Base-by-base conservation (phyloP, 805 yeast genomes). In the Metschnikowia cubensis region DNA sequence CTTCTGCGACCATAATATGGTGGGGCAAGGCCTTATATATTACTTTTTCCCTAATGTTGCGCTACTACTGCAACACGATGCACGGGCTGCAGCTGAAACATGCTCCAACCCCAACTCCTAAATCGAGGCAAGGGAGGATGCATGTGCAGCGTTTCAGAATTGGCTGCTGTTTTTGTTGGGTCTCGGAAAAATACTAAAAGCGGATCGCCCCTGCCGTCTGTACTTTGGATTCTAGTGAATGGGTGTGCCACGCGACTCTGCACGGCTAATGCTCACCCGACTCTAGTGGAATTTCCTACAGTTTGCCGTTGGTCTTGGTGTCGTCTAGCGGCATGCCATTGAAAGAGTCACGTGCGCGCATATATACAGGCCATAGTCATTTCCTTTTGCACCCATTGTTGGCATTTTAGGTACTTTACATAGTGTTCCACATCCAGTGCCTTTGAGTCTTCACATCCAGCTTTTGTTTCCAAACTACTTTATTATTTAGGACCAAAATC, bases 331-430 rank as follows among this genome's bases (percentile, higher is more conserved):
- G 21, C 39, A 18, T 17, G 13, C 14, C 39, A 36, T 14, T 7
- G 15, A 2, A 33, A 6, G 18, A 3, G 8, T 22, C 41, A 38
- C 41, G 41, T 38, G 41, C 40, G 18, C 31, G 11, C 3, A 2
- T 38, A 4, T 3, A 38, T 38, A 11, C 41, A 38, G 41, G 18
- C 8, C 2, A 1, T 2, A 3, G 4, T 2, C 5, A 3, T 22
- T 22, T 25, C 33, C n/a, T 25, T 39, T 39, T 39, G 42, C 42
- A 39, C 42, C 42, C 42, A 39, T 39, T 25, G 42, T 25, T 39
- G 33, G 32, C 31, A 15, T 14, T 15, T 39, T 22, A 17, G 8
- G 32, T 15, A 34, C 34, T 39, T 22, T 21, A 10, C 11, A 22
- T 3, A 22, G 20, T 18, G 15, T 14, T 35, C 13, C 37, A 11